Evolutionary conservation across 2,329 filamentous ascomycete species (phyloP).

Genomic region (Curvularia sp.): DNA sequence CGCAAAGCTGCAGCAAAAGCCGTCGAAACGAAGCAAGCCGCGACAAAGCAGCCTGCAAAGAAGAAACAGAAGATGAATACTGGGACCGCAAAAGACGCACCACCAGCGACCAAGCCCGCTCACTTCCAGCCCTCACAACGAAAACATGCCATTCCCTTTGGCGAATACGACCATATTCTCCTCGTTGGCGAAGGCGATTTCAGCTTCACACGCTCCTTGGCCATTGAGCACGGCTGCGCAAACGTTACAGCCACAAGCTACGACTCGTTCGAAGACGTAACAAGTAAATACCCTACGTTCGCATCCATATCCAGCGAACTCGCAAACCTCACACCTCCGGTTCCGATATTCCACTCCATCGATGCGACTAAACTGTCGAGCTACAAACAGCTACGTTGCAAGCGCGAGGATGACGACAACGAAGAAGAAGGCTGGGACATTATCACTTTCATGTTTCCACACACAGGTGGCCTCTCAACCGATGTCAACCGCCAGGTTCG

Average conservation of each 20-base stretch:
- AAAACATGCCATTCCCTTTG: conserved; percentile 67
- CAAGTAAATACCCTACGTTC: conserved; percentile 57
- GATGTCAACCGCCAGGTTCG: conserved; percentile 95
- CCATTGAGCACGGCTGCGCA: conserved; percentile 69
- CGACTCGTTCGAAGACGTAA: conserved; percentile 67
- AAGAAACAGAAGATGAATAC: conserved; percentile 25
- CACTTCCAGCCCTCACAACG: conserved; percentile 5
- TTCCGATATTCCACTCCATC: conserved; percentile 60
- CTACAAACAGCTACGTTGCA: conserved; percentile 40
- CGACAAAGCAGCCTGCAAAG: conserved; percentile 19
- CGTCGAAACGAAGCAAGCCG: conserved; percentile 17
- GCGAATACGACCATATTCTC: conserved; percentile 71
- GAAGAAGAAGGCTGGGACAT: conserved; percentile 68
- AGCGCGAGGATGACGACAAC: conserved; percentile 31
- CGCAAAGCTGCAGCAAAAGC: conserved; percentile 36
- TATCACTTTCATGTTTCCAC: conserved; percentile 96
- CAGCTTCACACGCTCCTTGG: conserved; percentile 74
- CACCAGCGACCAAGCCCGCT: conserved; percentile 20
- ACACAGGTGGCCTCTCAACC: conserved; percentile 88
- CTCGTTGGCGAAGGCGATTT: conserved; percentile 82
- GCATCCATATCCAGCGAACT: conserved; percentile 46
- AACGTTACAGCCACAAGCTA: conserved; percentile 74
- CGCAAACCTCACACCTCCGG: conserved; percentile 41
- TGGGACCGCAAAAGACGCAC: conserved; percentile 10
- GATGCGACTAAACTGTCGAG: conserved; percentile 67